Percentiles rank a stretch among this genome's conserved stretches.
phyloP scores from a whole-genome alignment of 352 stramenopile genomes.

The Plasmopara viticola region DNA sequence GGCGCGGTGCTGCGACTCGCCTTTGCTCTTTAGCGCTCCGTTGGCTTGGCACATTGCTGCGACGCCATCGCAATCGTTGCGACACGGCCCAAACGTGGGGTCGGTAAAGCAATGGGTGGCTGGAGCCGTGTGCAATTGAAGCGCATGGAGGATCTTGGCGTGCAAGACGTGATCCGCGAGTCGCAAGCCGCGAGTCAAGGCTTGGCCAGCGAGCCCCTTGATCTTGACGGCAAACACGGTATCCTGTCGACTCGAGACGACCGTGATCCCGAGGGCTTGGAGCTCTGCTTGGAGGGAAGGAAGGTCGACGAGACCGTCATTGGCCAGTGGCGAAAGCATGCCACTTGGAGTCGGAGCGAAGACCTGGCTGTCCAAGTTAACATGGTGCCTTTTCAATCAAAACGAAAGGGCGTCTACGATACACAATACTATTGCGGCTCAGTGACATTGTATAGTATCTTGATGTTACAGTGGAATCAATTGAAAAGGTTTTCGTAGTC shows the following conservation, averaged over 20 bases:
- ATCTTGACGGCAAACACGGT: slow-evolving; percentile 75
- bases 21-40: slow-evolving; percentile 47
- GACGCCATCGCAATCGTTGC: slow-evolving; percentile 47
- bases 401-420: no score
- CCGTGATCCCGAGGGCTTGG: slow-evolving; percentile 66
- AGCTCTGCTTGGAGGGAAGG: slow-evolving; percentile 69
- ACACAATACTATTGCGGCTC: no score
- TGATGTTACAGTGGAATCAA: no score
- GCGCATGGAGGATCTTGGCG: slow-evolving; percentile 61
- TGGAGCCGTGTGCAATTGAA: slow-evolving; percentile 43
- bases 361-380: no score
- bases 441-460: no score
- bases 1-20: slow-evolving; percentile 62
- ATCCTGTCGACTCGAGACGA: slow-evolving; percentile 69
- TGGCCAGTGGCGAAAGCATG: neutral
- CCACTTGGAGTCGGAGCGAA: neutral
- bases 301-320: slow-evolving; percentile 20
- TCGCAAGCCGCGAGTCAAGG: slow-evolving; percentile 43
- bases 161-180: slow-evolving; percentile 69
- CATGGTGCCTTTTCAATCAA: no score
- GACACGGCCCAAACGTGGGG: slow-evolving; percentile 71
- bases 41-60: slow-evolving; percentile 64
- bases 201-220: slow-evolving; percentile 56
- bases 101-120: slow-evolving; percentile 62
- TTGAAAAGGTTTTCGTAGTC: no score